Evolutionary conservation across 805 yeast genomes (phyloP).

Genomic region (Ogataea thermomethanolica): DNA sequence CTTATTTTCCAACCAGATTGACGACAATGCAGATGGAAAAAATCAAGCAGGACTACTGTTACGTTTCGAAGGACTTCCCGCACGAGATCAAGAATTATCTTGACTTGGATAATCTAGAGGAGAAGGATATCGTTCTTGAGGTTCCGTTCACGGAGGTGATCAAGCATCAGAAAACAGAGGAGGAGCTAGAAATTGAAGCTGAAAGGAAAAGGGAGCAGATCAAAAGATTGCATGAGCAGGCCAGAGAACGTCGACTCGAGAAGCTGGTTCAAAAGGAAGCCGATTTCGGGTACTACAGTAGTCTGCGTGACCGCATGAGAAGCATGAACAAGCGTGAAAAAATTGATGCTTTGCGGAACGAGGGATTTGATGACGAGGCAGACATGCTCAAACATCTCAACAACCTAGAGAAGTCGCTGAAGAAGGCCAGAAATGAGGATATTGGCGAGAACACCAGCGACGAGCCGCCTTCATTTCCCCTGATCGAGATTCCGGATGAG

Average conservation of each 20-base stretch:
- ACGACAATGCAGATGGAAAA: conserved; percentile 59
- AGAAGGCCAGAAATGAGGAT: conserved; percentile 62
- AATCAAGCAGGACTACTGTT: conserved; percentile 73
- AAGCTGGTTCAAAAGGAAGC: conserved; percentile 76
- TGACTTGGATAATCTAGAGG: conserved; percentile 59
- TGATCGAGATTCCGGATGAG: conserved; percentile 81
- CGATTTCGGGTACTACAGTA: conserved; percentile 68
- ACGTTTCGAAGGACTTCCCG: conserved; percentile 65
- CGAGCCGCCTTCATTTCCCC: conserved; percentile 60
- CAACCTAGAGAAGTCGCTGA: conserved; percentile 65
- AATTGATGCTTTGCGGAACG: conserved; percentile 54
- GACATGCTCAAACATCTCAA: conserved; percentile 66
- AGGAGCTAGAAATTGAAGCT: conserved; percentile 72
- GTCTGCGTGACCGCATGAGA: conserved; percentile 50
- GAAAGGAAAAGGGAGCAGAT: conserved; percentile 85
- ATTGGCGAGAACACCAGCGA: conserved; percentile 52
- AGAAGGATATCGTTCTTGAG: conserved; percentile 73
- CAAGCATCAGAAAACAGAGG: conserved; percentile 73
- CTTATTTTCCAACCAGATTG: conserved; percentile 80
- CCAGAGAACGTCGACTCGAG: conserved; percentile 77
- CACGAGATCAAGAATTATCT: conserved; percentile 57
- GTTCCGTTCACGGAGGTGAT: conserved; percentile 70
- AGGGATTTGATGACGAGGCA: conserved; percentile 73
- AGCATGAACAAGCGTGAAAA: conserved; percentile 51
- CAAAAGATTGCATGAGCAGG: conserved; percentile 86